Percentiles rank a stretch among this genome's conserved stretches.
Conservation (phyloP, 2,329 filamentous ascomycete species). For the Colletotrichum tanaceti region DNA sequence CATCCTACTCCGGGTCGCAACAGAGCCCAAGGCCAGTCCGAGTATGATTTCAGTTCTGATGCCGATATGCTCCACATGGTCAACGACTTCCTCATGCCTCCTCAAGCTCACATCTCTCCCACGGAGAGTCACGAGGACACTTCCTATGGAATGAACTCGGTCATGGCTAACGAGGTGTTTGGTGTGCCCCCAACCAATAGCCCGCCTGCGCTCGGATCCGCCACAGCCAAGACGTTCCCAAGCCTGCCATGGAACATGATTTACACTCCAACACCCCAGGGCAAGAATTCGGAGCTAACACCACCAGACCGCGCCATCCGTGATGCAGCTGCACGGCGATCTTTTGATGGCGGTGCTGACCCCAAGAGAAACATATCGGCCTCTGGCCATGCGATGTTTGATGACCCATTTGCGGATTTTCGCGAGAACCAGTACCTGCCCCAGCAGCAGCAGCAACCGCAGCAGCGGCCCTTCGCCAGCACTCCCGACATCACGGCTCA, state of each 20-base stretch:
- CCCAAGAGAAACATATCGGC: constrained; percentile 7
- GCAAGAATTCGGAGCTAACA: constrained; percentile 36
- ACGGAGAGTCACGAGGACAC: constrained; percentile 53
- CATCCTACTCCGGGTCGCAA: constrained; percentile 27
- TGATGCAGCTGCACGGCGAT: constrained; percentile 33
- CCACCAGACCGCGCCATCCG: constrained; percentile 31
- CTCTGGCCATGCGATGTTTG: constrained; percentile 40
- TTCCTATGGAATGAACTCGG: constrained; percentile 67
- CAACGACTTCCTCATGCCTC: constrained; percentile 61
- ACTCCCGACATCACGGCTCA: constrained; percentile 44
- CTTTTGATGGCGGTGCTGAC: constrained; percentile 28
- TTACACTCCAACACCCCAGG: constrained; percentile 42
- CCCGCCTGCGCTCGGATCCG: constrained; percentile 48
- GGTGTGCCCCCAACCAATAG: constrained; percentile 53
- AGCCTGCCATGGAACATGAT: constrained; percentile 66
- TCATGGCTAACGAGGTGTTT: constrained; percentile 63
- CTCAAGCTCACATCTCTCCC: constrained; percentile 53
- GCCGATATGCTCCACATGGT: constrained; percentile 60
- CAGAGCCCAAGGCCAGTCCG: constrained; percentile 25
- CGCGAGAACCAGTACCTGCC: constrained; percentile 12
- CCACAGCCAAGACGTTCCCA: constrained; percentile 52
- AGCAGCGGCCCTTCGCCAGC: constrained; percentile 20
- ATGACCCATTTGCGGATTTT: constrained; percentile 47
- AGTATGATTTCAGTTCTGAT: constrained; percentile 45
- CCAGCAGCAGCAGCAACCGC: constrained; percentile 15